Conservation (phyloP, 371 early-diverging fungal genomes). For the Saksenaea oblongispora region DNA sequence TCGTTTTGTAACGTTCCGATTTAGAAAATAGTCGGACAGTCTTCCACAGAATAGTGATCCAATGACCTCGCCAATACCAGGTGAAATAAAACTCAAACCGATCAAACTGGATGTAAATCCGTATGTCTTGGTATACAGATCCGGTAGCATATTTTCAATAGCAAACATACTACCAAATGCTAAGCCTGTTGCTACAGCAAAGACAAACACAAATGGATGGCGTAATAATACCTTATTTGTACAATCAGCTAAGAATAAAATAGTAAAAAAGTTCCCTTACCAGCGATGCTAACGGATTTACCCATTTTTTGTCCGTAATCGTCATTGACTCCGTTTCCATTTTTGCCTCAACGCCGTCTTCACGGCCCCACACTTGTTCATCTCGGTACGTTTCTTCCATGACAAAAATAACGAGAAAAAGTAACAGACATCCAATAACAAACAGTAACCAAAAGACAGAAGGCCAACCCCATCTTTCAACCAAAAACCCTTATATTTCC, state of each 20-base stretch:
- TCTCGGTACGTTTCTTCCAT: conserved; percentile 76
- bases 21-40: conserved; percentile 51
- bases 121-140: conserved; percentile 33
- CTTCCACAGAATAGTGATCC: conserved; percentile 57
- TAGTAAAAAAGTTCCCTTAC: conserved; percentile 15
- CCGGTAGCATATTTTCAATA: conserved; percentile 50
- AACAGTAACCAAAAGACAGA: conserved; percentile 32
- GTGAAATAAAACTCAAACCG: conserved; percentile 45
- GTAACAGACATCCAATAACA: conserved; percentile 22
- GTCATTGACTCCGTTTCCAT: conserved; percentile 13
- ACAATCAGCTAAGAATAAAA: background rate
- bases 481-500: conserved; percentile 20
- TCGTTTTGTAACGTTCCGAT: conserved; percentile 44
- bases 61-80: conserved; percentile 56
- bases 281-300: conserved; percentile 40
- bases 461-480: conserved; percentile 33
- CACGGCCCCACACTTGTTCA: conserved; percentile 37
- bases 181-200: conserved; percentile 55
- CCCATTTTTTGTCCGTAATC: conserved; percentile 20
- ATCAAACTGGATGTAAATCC: conserved; percentile 36
- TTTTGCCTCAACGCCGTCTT: conserved; percentile 9
- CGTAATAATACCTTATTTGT: conserved; percentile 39
- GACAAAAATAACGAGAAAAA: conserved; percentile 41
- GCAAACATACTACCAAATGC: conserved; percentile 61
- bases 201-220: conserved; percentile 56